Conservation (phyloP, 495 filamentous ascomycete species). For the Bacidia gigantensis region DNA sequence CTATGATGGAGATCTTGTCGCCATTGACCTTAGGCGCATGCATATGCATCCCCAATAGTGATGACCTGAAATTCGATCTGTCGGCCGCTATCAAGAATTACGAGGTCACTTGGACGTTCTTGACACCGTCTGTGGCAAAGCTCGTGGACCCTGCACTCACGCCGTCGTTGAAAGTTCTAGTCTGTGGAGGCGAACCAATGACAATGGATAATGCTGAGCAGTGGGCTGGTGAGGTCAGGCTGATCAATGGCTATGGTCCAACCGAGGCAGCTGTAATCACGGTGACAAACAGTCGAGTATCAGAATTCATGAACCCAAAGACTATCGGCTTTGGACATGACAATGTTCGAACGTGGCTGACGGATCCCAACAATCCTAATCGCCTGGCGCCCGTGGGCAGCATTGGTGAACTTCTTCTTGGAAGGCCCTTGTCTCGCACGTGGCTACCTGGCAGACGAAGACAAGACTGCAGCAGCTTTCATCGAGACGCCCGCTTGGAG, state of each 20-base stretch:
- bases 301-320: constrained; percentile 17
- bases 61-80: constrained; percentile 40
- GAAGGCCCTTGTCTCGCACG: constrained; percentile 36
- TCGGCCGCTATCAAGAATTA: constrained; percentile 34
- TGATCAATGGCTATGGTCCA: constrained; percentile 49
- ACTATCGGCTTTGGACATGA: constrained; percentile 38
- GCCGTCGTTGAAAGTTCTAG: constrained; percentile 31
- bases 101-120: constrained; percentile 35
- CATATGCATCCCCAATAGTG: constrained; percentile 47
- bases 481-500: constrained; percentile 28
- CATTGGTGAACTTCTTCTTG: constrained; percentile 38
- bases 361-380: constrained; percentile 36
- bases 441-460: constrained; percentile 39
- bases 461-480: constrained; percentile 37
- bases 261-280: constrained; percentile 34
- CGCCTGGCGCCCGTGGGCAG: constrained; percentile 37
- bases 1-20: constrained; percentile 36
- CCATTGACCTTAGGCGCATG: constrained; percentile 42
- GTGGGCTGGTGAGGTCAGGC: constrained; percentile 36
- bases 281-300: constrained; percentile 18
- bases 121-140: constrained; percentile 41
- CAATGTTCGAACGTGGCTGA: constrained; percentile 37
- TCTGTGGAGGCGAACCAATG: constrained; percentile 35
- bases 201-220: constrained; percentile 36
- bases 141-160: constrained; percentile 35